phyloP scores from a whole-genome alignment of 2,329 filamentous ascomycete species.

The Blastomyces parvus region DNA sequence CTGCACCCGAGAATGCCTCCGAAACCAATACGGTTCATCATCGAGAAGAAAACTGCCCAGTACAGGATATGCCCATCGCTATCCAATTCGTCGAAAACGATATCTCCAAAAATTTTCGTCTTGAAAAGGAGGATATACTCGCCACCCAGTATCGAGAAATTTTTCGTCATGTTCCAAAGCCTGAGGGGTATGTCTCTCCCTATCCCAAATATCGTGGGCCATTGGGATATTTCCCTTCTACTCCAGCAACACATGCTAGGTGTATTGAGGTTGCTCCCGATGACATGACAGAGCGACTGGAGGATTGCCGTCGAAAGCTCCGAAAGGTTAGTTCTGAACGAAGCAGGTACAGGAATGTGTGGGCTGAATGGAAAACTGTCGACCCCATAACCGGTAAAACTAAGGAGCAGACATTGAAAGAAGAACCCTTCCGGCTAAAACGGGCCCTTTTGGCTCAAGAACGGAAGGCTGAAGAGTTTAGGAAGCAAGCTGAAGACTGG shows the following conservation, averaged over 20 bases:
- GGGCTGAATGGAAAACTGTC: constrained; percentile 18
- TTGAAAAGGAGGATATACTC: constrained; percentile 19
- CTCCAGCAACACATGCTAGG: constrained; percentile 23
- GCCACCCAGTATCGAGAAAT: constrained; percentile 20
- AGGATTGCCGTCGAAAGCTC: constrained; percentile 19
- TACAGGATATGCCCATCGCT: background rate
- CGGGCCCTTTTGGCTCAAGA: constrained; percentile 21
- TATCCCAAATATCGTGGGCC: constrained; percentile 23
- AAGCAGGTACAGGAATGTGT: constrained; percentile 22
- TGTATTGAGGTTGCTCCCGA: constrained; percentile 21
- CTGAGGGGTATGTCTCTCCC: constrained; percentile 24
- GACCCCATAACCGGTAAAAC: constrained; percentile 25
- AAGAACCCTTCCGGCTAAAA: constrained; percentile 13
- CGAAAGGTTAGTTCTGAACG: constrained; percentile 23
- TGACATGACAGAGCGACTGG: constrained; percentile 19
- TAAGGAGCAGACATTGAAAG: constrained; percentile 16
- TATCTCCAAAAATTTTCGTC: constrained; percentile 18
- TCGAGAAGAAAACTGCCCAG: background rate
- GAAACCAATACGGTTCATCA: background rate
- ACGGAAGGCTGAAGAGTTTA: constrained; percentile 20
- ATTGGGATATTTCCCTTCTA: constrained; percentile 25
- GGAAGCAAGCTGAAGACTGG: constrained; percentile 23
- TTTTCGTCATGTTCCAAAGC: constrained; percentile 16
- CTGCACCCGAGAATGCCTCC: background rate
- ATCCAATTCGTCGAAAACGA: constrained; percentile 4